Evolutionary conservation across 2,329 filamentous ascomycete species (phyloP).

Genomic region (Balansia obtecta): DNA sequence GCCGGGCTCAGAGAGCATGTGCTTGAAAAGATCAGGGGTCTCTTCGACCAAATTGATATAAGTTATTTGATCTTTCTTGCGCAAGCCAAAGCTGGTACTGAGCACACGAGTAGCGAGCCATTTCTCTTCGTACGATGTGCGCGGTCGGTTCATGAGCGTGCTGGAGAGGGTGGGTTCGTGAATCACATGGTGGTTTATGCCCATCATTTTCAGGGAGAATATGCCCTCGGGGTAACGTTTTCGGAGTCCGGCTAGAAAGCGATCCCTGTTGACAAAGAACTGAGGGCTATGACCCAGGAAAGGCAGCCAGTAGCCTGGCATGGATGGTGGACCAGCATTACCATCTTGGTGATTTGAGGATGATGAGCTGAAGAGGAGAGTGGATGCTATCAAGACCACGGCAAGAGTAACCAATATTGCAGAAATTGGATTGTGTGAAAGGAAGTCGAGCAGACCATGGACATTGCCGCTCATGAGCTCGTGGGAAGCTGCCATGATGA

Average conservation of each 20-base stretch:
- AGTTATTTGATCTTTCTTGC: slow-evolving; percentile 17
- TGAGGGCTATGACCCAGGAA: slow-evolving; percentile 23
- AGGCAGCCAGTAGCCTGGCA: slow-evolving; percentile 24
- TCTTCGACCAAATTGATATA: slow-evolving; percentile 18
- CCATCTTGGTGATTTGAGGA: slow-evolving; percentile 8
- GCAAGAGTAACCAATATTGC: neutral
- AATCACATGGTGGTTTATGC: slow-evolving; percentile 21
- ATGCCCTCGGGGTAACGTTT: slow-evolving; percentile 20
- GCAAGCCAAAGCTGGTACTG: slow-evolving; percentile 21
- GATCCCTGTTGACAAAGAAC: slow-evolving; percentile 16
- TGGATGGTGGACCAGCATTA: slow-evolving; percentile 11
- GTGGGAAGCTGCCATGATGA: neutral
- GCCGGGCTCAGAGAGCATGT: slow-evolving; percentile 15
- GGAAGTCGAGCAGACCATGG: neutral
- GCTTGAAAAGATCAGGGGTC: slow-evolving; percentile 14
- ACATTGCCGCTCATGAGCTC: neutral
- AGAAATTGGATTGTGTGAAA: neutral
- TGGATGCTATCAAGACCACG: slow-evolving; percentile 2
- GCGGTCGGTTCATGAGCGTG: slow-evolving; percentile 18
- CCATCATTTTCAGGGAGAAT: slow-evolving; percentile 22
- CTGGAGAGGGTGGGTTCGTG: slow-evolving; percentile 19
- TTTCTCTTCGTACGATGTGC: slow-evolving; percentile 12
- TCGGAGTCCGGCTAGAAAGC: slow-evolving; percentile 19
- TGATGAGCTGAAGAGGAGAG: slow-evolving; percentile 25
- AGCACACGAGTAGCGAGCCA: slow-evolving; percentile 15